Conservation (phyloP, 2,329 filamentous ascomycete species). For the Samsoniella hepiali region DNA sequence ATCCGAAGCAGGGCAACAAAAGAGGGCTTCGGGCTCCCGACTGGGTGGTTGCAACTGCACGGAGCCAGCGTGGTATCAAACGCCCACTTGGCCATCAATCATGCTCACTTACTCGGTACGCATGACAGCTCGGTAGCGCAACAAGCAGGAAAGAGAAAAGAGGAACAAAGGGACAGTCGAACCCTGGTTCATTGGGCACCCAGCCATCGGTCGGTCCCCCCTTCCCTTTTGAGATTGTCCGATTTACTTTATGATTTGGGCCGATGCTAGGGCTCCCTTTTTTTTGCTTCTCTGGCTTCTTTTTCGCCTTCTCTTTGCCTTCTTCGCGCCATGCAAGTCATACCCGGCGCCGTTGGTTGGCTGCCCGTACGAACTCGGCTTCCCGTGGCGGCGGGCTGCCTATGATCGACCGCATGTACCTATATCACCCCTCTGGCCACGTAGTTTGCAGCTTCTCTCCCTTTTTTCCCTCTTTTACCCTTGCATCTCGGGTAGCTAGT, state of each 20-base stretch:
- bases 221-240: slow-evolving; percentile 2
- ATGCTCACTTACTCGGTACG: background rate
- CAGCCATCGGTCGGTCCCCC: background rate
- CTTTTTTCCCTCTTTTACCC: background rate
- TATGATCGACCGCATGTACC: background rate
- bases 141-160: background rate
- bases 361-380: background rate
- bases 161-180: background rate
- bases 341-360: too few relatives aligned
- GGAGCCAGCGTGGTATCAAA: background rate
- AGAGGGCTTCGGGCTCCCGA: background rate
- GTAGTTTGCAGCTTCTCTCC: background rate
- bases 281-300: too few relatives aligned
- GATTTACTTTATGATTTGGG: slow-evolving; percentile 13
- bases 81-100: background rate
- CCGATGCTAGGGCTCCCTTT: background rate
- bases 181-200: background rate
- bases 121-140: background rate
- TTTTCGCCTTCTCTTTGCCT: background rate
- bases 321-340: background rate
- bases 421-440: too few relatives aligned
- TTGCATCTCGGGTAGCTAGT: background rate
- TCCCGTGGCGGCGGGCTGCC: background rate
- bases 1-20: background rate
- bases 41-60: background rate